These are phyloP conservation scores for Penicillium alfredii DNA, from an alignment of 495 filamentous ascomycete genomes.

Conservation along the genomic window DNA sequence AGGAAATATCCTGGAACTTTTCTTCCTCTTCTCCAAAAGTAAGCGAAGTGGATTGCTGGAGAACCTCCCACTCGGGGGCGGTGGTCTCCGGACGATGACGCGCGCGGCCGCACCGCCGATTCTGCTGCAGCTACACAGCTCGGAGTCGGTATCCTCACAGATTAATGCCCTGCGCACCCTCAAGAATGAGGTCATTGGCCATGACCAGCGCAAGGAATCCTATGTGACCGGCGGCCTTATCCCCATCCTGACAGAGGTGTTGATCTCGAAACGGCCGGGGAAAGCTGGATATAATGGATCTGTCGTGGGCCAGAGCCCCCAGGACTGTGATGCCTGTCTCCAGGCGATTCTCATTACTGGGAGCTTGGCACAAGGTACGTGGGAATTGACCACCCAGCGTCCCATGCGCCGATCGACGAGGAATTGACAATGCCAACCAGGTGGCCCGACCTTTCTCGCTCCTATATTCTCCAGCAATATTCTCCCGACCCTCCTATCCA, in stretches of 20 bases:
- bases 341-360: constrained; percentile 76
- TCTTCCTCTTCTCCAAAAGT: too few species aligned
- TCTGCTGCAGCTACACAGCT: constrained; percentile 55
- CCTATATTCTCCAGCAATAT: constrained; percentile 63
- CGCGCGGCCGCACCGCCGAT: constrained; percentile 47
- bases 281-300: constrained; percentile 33
- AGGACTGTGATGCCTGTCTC: constrained; percentile 61
- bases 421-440: too few species aligned
- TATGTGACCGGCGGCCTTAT: constrained; percentile 68
- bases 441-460: constrained; percentile 70
- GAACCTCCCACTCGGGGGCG: constrained; percentile 24
- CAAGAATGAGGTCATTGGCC: constrained; percentile 87
- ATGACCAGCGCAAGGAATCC: constrained; percentile 76
- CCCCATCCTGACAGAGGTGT: constrained; percentile 56
- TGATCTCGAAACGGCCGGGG: constrained; percentile 36
- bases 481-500: constrained; percentile 60
- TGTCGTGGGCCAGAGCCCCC: constrained; percentile 23
- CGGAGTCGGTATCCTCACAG: constrained; percentile 55
- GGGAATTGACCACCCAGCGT: too few species aligned
- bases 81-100: constrained; percentile 41
- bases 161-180: constrained; percentile 60
- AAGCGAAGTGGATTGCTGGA: constrained; percentile 6
- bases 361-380: constrained; percentile 77
- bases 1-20: too few species aligned
- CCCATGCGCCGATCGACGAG: too few species aligned